Percentiles rank a stretch among this genome's conserved stretches.
phyloP scores from a whole-genome alignment of 2,329 filamentous ascomycete genomes.

The Endoconidiophora laricicola region DNA sequence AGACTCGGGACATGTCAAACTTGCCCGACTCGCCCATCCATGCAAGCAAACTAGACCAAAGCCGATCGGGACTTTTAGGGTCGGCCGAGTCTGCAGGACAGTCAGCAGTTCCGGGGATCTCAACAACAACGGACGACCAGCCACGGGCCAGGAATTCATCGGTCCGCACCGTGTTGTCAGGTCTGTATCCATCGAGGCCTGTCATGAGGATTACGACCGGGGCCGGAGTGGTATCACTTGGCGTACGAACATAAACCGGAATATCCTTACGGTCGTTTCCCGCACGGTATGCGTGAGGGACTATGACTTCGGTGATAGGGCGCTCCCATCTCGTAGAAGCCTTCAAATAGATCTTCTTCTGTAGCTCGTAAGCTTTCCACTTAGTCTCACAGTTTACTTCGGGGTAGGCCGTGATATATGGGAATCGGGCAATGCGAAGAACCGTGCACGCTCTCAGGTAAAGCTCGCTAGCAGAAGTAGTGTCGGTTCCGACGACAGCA shows the following conservation, averaged over 20 bases:
- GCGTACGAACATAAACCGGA: conserved; percentile 48
- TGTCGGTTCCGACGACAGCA: conserved; percentile 30
- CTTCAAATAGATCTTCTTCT: conserved; percentile 47
- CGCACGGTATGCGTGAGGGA: conserved; percentile 38
- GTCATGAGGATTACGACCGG: conserved; percentile 42
- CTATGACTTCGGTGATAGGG: conserved; percentile 43
- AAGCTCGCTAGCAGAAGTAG: conserved; percentile 38
- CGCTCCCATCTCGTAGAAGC: conserved; percentile 35
- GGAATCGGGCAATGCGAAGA: conserved; percentile 59
- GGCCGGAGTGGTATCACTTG: conserved; percentile 24
- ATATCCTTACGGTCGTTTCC: conserved; percentile 37
- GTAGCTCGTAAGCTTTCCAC: conserved; percentile 44
- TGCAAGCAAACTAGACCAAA: conserved; percentile 44
- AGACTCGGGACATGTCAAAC: conserved; percentile 39
- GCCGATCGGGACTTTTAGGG: conserved; percentile 39
- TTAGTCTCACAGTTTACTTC: conserved; percentile 29
- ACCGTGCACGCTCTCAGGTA: conserved; percentile 56
- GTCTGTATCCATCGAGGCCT: conserved; percentile 45
- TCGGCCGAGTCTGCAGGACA: conserved; percentile 47
- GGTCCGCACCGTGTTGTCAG: conserved; percentile 43
- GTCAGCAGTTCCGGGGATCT: conserved; percentile 37
- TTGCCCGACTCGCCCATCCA: conserved; percentile 35
- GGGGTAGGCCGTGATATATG: conserved; percentile 31
- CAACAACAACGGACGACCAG: conserved; percentile 44
- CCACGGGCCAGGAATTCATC: conserved; percentile 46